Base-by-base conservation (phyloP, 2,329 filamentous ascomycete genomes). In the Epichloe festucae region DNA sequence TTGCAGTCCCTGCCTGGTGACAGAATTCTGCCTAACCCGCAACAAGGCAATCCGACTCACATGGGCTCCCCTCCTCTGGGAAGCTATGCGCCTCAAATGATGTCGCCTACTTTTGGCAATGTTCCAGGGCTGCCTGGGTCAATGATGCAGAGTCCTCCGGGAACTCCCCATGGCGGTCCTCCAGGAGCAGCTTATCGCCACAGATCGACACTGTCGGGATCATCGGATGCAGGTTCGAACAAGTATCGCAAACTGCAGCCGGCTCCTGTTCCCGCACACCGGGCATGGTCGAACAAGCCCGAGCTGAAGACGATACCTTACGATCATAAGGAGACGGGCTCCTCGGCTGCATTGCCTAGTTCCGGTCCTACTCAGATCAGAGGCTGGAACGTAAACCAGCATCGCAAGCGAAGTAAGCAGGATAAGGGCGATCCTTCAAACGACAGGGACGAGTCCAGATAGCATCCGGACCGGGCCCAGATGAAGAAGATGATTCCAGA, bases 231-330 rank as follows among this genome's bases (percentile, higher is more conserved):
- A 5, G 63, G 64, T 41, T 63, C 61, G 27, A 66, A 62, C 23
- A 77, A 78, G 58, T 80, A 78, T 58, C 72, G 77, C 45, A 79
- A 78, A 62, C 73, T 81, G 40, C 77, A 79, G 54, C 78, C 78
- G 10, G 78, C 78, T 0, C 77, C 77, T 0, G 70, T 77, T 23
- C 72, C 76, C 6, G 69, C 75, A 34, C 76, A 77, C 59, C 69
- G 71, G 43, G 70, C 70, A 54, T 74, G 71, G 62, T 60, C 64
- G 6, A 67, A 67, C 51, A 73, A 72, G 58, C 70, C 73, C 15
- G 77, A 80, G 57, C 68, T 81, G n/a, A 74, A 78, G 52, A 79
- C 78, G 4, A 76, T 79, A 3, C 75, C 74, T 39, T 81, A 81
- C 56, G 74, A 76, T 19, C 79, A 80, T 60, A 81, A 80, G 59